A percentile compares a stretch with the other conserved stretches of the same genome.
Conservation (phyloP, 441 rosid genomes). For the Flueggea neowawraea region DNA sequence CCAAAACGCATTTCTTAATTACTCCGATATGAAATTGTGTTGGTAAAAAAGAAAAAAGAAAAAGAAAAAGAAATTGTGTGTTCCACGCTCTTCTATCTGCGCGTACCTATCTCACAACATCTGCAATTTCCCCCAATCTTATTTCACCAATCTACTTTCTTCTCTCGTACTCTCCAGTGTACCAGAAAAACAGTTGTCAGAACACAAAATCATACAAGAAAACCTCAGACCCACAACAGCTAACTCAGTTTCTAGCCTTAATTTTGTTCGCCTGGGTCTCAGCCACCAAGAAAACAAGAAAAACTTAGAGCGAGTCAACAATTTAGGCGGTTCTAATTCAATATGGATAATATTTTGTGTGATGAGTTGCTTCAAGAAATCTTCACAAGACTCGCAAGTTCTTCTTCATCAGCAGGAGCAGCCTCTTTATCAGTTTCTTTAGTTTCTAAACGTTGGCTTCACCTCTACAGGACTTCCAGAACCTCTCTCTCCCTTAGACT, state of each 20-base stretch:
- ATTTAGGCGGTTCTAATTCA: not conserved
- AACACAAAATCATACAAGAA: too few species aligned
- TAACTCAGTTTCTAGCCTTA: too few species aligned
- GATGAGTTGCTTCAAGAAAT: slow-evolving; percentile 84
- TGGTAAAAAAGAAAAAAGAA: too few species aligned
- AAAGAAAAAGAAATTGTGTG: too few species aligned
- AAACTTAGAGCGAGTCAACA: slow-evolving; percentile 6
- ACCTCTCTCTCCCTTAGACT: slow-evolving; percentile 62
- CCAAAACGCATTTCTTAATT: too few species aligned
- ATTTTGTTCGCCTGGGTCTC: not conserved
- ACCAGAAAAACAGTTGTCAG: slow-evolving; percentile 12
- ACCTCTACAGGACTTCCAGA: slow-evolving; percentile 61
- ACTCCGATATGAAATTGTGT: too few species aligned
- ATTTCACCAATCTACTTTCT: too few species aligned
- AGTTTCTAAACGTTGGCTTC: slow-evolving; percentile 92
- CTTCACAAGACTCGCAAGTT: slow-evolving; percentile 44
- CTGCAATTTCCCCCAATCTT: too few species aligned
- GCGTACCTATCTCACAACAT: too few species aligned
- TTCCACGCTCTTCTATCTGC: too few species aligned
- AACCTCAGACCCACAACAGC: too few species aligned
- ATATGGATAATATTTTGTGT: slow-evolving; percentile 57
- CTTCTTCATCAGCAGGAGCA: slow-evolving; percentile 29
- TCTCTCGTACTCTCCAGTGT: not conserved
- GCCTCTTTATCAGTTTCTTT: slow-evolving; percentile 45
- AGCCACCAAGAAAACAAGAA: not conserved